phyloP scores from a whole-genome alignment of 2,329 filamentous ascomycete genomes.

The Torrubiellomyces zombiae region DNA sequence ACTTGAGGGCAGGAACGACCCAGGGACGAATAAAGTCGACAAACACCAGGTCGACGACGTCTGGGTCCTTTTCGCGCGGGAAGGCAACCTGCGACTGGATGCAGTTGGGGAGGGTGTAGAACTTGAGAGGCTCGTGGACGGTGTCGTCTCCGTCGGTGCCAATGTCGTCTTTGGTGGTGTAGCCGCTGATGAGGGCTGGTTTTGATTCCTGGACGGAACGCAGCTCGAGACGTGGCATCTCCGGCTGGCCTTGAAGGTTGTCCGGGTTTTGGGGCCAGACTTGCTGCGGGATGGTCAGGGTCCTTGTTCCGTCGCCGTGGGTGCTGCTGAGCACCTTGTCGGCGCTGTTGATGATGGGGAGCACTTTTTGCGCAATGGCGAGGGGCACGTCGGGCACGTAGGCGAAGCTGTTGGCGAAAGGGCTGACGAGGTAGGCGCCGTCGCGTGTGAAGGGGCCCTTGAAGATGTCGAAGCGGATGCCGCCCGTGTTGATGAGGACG shows the following conservation, averaged over 20 bases:
- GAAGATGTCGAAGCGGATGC: slow-evolving; percentile 90
- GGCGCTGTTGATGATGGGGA: slow-evolving; percentile 39
- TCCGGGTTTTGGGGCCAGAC: slow-evolving; percentile 11
- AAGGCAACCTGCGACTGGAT: slow-evolving; percentile 56
- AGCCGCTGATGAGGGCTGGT: slow-evolving; percentile 43
- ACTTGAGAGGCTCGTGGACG: slow-evolving; percentile 55
- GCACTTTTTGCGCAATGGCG: slow-evolving; percentile 50
- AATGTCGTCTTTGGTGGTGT: slow-evolving; percentile 76
- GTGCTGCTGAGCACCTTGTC: slow-evolving; percentile 27
- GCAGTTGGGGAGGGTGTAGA: slow-evolving; percentile 69
- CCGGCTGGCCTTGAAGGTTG: slow-evolving; percentile 5
- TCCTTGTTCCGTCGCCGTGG: slow-evolving; percentile 21
- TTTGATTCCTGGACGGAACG: slow-evolving; percentile 8
- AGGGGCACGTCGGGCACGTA: slow-evolving; percentile 74
- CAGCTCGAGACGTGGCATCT: slow-evolving; percentile 16
- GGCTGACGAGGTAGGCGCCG: slow-evolving; percentile 70
- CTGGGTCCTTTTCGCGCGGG: slow-evolving; percentile 37
- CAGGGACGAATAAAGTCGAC: slow-evolving; percentile 81
- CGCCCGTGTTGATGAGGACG: slow-evolving; percentile 74
- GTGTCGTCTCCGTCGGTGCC: slow-evolving; percentile 83
- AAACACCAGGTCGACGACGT: slow-evolving; percentile 74
- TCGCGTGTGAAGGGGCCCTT: slow-evolving; percentile 81
- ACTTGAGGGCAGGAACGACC: slow-evolving; percentile 57
- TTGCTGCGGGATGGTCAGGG: slow-evolving; percentile 33
- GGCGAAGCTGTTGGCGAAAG: slow-evolving; percentile 66